Percentiles rank a stretch among this genome's conserved stretches.
Evolutionary conservation across 208 protist genomes (phyloP).

Genomic region (Phytomonas serpens): DNA sequence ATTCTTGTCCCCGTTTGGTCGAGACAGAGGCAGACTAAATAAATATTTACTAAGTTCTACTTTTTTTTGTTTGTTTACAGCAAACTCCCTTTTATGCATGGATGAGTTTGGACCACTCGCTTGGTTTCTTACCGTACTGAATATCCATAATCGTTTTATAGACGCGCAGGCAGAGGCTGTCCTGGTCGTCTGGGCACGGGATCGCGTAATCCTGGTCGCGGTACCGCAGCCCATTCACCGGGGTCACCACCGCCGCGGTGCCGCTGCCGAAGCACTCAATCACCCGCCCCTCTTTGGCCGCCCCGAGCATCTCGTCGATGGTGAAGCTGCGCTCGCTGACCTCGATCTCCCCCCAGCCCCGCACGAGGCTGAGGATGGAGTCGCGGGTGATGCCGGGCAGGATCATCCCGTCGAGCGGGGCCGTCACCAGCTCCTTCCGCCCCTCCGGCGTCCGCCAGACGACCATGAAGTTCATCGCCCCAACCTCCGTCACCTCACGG

Average conservation of each 20-base stretch:
- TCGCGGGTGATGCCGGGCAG: conserved; percentile 96
- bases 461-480: conserved; percentile 97
- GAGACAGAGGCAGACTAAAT: conserved; percentile 7
- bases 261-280: conserved; percentile 95
- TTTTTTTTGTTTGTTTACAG: conserved; percentile 12
- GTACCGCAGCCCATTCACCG: conserved; percentile 86
- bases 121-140: conserved; percentile 50
- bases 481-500: conserved; percentile 95
- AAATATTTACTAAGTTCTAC: conserved; percentile 8
- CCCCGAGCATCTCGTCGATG: conserved; percentile 84
- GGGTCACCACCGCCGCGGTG: conserved; percentile 94
- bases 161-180: conserved; percentile 43
- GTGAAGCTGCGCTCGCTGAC: conserved; percentile 77
- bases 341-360: conserved; percentile 77
- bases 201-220: conserved; percentile 48
- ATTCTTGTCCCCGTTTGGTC: not conserved
- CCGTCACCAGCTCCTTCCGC: conserved; percentile 90
- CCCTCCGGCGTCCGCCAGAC: conserved; percentile 74
- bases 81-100: conserved; percentile 6
- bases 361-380: conserved; percentile 88
- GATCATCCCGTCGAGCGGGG: conserved; percentile 92
- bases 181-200: conserved; percentile 24
- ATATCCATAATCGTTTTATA: conserved; percentile 52
- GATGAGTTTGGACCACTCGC: conserved; percentile 40
- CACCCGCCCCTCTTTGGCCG: conserved; percentile 75